Conservation (phyloP, 2,329 filamentous ascomycete species). For the Pseudogymnoascus sp. region DNA sequence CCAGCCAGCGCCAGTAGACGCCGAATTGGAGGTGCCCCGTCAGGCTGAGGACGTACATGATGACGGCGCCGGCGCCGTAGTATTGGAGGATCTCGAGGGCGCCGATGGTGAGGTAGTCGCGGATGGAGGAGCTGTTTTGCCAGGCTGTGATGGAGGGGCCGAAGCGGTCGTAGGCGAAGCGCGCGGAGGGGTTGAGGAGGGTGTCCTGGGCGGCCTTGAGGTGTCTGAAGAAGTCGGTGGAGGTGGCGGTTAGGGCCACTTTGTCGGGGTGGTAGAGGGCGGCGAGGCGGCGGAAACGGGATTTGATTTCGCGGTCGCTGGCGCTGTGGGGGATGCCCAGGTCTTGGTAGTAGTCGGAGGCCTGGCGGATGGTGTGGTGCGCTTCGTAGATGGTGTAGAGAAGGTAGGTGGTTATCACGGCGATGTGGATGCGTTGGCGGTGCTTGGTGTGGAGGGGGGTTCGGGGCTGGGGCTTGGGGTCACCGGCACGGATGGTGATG, state of each 20-base stretch:
- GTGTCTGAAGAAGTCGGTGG: conserved; percentile 60
- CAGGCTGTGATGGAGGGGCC: conserved; percentile 63
- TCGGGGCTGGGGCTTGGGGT: conserved; percentile 65
- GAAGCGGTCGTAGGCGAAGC: conserved; percentile 87
- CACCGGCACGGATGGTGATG: conserved; percentile 80
- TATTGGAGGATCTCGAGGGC: conserved; percentile 52
- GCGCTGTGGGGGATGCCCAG: conserved; percentile 63
- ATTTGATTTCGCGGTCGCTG: conserved; percentile 70
- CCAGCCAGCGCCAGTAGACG: conserved; percentile 57
- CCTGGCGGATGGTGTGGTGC: conserved; percentile 65
- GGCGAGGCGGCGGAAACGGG: conserved; percentile 70
- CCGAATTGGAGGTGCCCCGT: conserved; percentile 62
- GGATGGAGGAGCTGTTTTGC: conserved; percentile 57
- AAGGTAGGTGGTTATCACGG: conserved; percentile 77
- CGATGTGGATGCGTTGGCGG: conserved; percentile 72
- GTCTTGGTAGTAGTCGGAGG: conserved; percentile 70
- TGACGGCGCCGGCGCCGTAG: conserved; percentile 48
- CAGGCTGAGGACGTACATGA: conserved; percentile 53
- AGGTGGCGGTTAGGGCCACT: conserved; percentile 22
- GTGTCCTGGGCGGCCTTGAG: conserved; percentile 79
- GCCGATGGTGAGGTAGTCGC: conserved; percentile 65
- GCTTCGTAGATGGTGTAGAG: conserved; percentile 89
- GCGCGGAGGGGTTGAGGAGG: conserved; percentile 63
- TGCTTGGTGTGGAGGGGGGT: conserved; percentile 62
- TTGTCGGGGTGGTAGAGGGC: conserved; percentile 81